Base-by-base conservation (phyloP, 352 stramenopile genomes). In the Halophytophthora batemanensis region DNA sequence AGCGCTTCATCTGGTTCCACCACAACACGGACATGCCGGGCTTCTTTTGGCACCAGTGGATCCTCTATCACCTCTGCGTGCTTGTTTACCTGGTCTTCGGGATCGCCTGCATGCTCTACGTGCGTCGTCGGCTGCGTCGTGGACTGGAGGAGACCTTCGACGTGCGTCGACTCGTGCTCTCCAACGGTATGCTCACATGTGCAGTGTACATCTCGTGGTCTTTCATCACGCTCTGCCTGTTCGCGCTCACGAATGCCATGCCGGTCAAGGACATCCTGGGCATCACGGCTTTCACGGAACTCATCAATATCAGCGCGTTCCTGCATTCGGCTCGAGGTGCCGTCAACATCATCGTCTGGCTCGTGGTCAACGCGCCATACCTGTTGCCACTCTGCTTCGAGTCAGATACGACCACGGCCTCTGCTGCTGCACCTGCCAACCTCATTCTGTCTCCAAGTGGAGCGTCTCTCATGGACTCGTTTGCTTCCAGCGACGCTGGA, bases 341-440 rank as follows among this genome's bases (percentile, higher is more conserved):
- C n/a, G 67, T 93, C 19, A 93, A 93, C 50, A 77, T 95, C 36
- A 80, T 95, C 33, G 85, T 95, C 19, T 95, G 85, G 85, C 66
- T 88, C 38, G 75, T 92, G 14, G 82, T 92, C 25, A 95, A 95
- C 53, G 68, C 56, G 8, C 57, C 70, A 2, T 79, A 80, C 42
- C 56, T 95, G 23, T 64, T 71, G 31, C 65, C 69, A 7, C 38
- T 56, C 14, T 73, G 54, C 48, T 38, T 54, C n/a, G 85, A 52
- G 46, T 65, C 53, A 8, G 2, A 17, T n/a, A 18, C 35, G 14
- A 40, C 35, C 6, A 40, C 25, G 8, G 25, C 25, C 4, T 4
- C 25, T 31, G 25, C 25, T 31, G 25, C 14, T 47, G 8, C 50
- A 36, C 15, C 13, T 8, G 13, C 11, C 35, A 18, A 3, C 13